Conservation (phyloP, 306 rosid species). For the Inga leiocalycina region DNA sequence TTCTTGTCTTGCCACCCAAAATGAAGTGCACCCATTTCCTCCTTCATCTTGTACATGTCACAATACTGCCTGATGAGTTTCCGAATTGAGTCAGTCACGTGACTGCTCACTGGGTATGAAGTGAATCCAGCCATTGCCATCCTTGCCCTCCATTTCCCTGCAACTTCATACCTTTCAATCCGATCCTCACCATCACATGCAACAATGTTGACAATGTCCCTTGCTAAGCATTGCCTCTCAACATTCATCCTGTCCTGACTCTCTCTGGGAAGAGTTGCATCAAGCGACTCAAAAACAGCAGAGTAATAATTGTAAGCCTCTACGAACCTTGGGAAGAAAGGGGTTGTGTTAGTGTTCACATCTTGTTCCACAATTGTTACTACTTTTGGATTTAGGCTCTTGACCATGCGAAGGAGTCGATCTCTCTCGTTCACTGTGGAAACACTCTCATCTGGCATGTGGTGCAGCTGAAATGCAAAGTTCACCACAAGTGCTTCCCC, state of each 20-base stretch:
- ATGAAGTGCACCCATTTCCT: slow-evolving; percentile 77
- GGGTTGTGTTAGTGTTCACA: slow-evolving; percentile 88
- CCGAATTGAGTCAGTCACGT: slow-evolving; percentile 51
- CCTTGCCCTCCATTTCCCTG: slow-evolving; percentile 97
- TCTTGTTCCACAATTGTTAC: slow-evolving; percentile 98
- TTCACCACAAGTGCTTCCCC: slow-evolving; percentile 87
- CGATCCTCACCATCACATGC: slow-evolving; percentile 96
- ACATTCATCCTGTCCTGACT: slow-evolving; percentile 94
- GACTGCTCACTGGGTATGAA: slow-evolving; percentile 57
- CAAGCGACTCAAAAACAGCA: slow-evolving; percentile 86
- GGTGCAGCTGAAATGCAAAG: slow-evolving; percentile 93
- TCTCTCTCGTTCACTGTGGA: slow-evolving; percentile 81
- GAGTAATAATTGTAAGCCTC: slow-evolving; percentile 83
- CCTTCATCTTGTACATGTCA: slow-evolving; percentile 70
- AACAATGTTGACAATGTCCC: slow-evolving; percentile 83
- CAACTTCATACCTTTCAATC: slow-evolving; percentile 88
- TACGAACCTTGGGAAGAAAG: slow-evolving; percentile 71
- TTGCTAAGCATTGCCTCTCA: slow-evolving; percentile 86
- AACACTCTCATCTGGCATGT: slow-evolving; percentile 93
- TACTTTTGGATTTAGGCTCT: slow-evolving; percentile 80
- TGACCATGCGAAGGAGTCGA: slow-evolving; percentile 86
- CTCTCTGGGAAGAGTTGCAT: slow-evolving; percentile 87
- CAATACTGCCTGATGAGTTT: slow-evolving; percentile 64
- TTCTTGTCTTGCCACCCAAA: slow-evolving; percentile 93
- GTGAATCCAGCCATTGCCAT: slow-evolving; percentile 90